Evolutionary conservation across 179 eudicot species (phyloP).

Genomic region (Spergularia azorica): DNA sequence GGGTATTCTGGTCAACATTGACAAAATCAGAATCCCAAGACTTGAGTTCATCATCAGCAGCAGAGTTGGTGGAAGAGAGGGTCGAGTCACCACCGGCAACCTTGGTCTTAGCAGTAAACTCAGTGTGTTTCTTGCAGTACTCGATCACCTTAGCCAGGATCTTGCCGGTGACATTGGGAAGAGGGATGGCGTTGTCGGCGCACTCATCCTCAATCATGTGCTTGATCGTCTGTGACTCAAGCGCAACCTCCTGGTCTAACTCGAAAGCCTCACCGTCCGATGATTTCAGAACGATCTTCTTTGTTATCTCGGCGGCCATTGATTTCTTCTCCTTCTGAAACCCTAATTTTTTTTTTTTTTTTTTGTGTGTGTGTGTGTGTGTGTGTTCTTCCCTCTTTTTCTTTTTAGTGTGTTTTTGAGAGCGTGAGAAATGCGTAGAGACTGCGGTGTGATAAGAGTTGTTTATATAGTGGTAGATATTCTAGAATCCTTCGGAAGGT

Average conservation of each 20-base stretch:
- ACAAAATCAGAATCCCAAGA: slow-evolving; percentile 49
- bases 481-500: no score
- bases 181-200: slow-evolving; percentile 47
- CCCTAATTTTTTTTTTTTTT: background rate
- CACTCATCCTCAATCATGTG: slow-evolving; percentile 60
- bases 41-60: slow-evolving; percentile 38
- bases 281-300: slow-evolving; percentile 35
- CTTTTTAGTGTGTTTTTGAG: background rate
- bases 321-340: background rate
- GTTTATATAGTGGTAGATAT: no score
- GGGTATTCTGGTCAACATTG: slow-evolving; percentile 50
- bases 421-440: no score
- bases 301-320: slow-evolving; percentile 12
- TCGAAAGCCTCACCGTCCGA: slow-evolving; percentile 50
- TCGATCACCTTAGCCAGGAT: slow-evolving; percentile 57
- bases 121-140: slow-evolving; percentile 61
- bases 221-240: slow-evolving; percentile 59
- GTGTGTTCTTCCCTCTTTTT: background rate
- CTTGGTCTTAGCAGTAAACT: slow-evolving; percentile 13
- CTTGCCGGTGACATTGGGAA: slow-evolving; percentile 50
- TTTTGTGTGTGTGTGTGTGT: background rate
- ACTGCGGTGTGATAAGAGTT: no score
- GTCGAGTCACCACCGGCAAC: no score
- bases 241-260: slow-evolving; percentile 40
- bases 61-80: background rate